phyloP scores from a whole-genome alignment of 306 rosid genomes.

The Pyrus communis region DNA sequence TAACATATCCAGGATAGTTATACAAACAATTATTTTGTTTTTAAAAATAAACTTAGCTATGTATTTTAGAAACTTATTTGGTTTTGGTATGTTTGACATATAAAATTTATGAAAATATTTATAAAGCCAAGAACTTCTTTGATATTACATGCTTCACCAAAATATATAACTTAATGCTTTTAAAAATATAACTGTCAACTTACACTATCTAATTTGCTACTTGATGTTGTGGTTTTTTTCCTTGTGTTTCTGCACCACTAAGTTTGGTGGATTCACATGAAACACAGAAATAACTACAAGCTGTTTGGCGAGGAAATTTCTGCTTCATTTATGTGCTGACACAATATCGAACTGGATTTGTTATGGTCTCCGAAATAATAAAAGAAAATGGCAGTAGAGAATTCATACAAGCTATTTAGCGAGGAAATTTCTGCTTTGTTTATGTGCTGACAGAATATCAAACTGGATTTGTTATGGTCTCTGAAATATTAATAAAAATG shows the following conservation, averaged over 20 bases:
- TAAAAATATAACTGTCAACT: neutral
- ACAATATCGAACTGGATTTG: neutral
- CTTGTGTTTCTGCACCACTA: neutral
- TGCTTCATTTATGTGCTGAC: neutral
- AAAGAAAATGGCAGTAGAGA: neutral
- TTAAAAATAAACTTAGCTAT: neutral
- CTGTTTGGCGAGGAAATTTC: neutral
- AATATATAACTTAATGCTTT: neutral
- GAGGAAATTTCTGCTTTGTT: too few species aligned
- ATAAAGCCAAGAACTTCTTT: neutral
- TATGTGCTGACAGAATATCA: too few species aligned
- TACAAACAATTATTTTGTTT: neutral
- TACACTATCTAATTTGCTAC: too few species aligned
- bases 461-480: too few species aligned
- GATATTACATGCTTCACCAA: neutral
- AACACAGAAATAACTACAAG: neutral
- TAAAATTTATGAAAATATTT: neutral
- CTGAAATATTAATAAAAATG: too few species aligned
- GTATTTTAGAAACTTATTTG: neutral
- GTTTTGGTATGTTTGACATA: neutral
- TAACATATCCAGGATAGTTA: neutral
- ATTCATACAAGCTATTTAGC: neutral
- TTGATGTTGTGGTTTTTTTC: neutral
- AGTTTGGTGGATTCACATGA: neutral
- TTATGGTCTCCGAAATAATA: neutral